These are phyloP conservation scores for Hordeum pubiflorum DNA, from an alignment of 202 grass and related monocot species.

Conservation along the genomic window DNA sequence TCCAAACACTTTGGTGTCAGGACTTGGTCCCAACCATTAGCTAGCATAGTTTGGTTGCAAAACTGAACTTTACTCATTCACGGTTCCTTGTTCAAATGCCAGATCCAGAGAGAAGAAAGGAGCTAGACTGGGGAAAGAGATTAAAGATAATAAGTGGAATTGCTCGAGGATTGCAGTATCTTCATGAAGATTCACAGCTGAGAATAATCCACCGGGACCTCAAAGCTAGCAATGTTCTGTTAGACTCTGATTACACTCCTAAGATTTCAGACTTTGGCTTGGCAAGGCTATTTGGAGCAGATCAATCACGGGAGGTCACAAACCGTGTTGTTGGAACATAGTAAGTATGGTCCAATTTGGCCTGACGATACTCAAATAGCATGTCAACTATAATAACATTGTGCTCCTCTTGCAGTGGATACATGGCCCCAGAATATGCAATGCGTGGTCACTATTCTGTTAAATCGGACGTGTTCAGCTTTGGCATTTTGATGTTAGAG, in stretches of 20 bases:
- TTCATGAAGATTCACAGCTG: slow-evolving; percentile 65
- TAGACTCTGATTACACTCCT: slow-evolving; percentile 48
- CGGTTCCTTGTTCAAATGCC: not conserved
- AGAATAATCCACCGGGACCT: slow-evolving; percentile 68
- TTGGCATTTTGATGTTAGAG: slow-evolving; percentile 57
- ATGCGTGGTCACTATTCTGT: slow-evolving; percentile 54
- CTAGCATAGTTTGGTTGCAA: not conserved
- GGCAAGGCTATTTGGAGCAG: slow-evolving; percentile 41
- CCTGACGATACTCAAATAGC: not conserved
- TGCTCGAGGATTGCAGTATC: slow-evolving; percentile 54
- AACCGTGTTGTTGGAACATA: slow-evolving; percentile 24
- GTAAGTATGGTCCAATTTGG: slow-evolving; percentile 41
- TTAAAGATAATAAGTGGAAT: slow-evolving; percentile 53
- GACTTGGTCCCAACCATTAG: not conserved
- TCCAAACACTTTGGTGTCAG: not conserved
- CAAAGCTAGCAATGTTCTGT: slow-evolving; percentile 59
- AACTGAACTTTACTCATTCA: not conserved
- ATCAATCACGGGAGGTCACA: slow-evolving; percentile 40
- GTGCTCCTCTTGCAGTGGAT: slow-evolving; percentile 36
- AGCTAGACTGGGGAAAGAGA: slow-evolving; percentile 48
- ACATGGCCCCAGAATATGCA: slow-evolving; percentile 59
- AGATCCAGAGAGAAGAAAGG: slow-evolving; percentile 36
- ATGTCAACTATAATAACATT: not conserved
- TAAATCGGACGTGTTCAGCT: slow-evolving; percentile 58
- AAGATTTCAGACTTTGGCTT: slow-evolving; percentile 76